phyloP scores from a whole-genome alignment of 2,329 filamentous ascomycete species.

The Rhynchosporium graminicola region DNA sequence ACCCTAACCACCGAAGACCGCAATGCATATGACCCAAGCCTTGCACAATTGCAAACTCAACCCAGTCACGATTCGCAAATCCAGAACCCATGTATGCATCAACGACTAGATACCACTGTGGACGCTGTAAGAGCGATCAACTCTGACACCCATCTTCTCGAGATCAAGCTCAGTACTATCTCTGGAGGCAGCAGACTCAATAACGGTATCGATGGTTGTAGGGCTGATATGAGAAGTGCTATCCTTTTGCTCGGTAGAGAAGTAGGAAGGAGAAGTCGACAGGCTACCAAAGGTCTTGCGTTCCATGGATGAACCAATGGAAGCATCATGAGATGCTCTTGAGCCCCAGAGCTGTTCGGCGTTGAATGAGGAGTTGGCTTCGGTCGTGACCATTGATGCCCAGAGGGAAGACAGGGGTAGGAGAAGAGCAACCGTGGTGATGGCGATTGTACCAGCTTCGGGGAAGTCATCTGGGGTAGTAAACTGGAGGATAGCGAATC shows the following conservation, averaged over 20 bases:
- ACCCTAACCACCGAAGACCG: background rate
- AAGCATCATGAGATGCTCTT: conserved; percentile 12
- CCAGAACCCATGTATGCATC: background rate
- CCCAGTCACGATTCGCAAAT: background rate
- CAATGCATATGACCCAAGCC: background rate
- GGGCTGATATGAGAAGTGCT: conserved; percentile 23
- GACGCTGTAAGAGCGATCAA: conserved; percentile 34
- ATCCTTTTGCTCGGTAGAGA: conserved; percentile 22
- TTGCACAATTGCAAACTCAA: too few relatives aligned
- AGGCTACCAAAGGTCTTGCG: conserved; percentile 20
- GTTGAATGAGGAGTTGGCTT: conserved; percentile 27
- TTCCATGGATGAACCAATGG: conserved; percentile 2
- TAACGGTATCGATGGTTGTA: conserved; percentile 22
- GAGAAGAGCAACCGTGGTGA: conserved; percentile 61
- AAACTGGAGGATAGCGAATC: conserved; percentile 62
- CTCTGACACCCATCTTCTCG: conserved; percentile 35
- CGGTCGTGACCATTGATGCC: conserved; percentile 47
- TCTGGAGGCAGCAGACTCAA: conserved; percentile 20
- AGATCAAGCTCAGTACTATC: conserved; percentile 37
- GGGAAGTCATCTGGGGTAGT: conserved; percentile 45
- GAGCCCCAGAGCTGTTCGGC: conserved; percentile 24
- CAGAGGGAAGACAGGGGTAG: conserved; percentile 68
- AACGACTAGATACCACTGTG: conserved; percentile 14
- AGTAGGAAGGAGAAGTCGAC: conserved; percentile 19
- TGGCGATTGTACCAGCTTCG: conserved; percentile 55